Conservation (phyloP, 106 monocot species). For the Dioscorea zingiberensis region DNA sequence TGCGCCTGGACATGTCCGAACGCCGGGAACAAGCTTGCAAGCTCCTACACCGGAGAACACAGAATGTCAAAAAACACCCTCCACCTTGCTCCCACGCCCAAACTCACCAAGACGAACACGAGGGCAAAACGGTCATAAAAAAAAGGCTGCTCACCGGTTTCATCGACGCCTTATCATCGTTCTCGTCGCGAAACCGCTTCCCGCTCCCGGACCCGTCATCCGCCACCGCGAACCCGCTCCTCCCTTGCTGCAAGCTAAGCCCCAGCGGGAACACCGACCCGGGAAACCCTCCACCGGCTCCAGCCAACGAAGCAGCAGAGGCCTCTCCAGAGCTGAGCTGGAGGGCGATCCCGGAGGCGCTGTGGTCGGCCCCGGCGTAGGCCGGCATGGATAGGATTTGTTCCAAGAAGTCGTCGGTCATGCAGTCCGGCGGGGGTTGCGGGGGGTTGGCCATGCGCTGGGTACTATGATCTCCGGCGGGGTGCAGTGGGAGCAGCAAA, state of each 20-base stretch:
- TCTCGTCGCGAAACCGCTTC: slow-evolving; percentile 48
- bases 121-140: too few relatives aligned
- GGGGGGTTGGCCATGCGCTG: slow-evolving; percentile 52
- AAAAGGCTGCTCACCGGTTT: slow-evolving; percentile 7
- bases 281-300: slow-evolving; percentile 7
- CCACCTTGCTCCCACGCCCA: too few relatives aligned
- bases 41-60: slow-evolving; percentile 25
- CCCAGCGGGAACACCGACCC: slow-evolving; percentile 53
- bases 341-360: slow-evolving; percentile 19
- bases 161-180: slow-evolving; percentile 14
- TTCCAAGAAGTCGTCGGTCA: slow-evolving; percentile 90
- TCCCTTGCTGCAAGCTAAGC: slow-evolving; percentile 60
- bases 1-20: slow-evolving; percentile 61
- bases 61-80: background rate
- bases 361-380: slow-evolving; percentile 9
- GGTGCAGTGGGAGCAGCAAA: background rate
- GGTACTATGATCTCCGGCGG: background rate
- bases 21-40: slow-evolving; percentile 57
- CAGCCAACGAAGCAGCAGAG: background rate
- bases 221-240: slow-evolving; percentile 9
- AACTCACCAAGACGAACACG: too few relatives aligned
- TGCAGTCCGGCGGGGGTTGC: slow-evolving; percentile 48
- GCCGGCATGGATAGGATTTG: slow-evolving; percentile 69
- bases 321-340: slow-evolving; percentile 20
- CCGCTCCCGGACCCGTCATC: slow-evolving; percentile 19